Evolutionary conservation across 1,284 basidiomycete genomes (phyloP).

Genomic region (Sporisorium exsertum): DNA sequence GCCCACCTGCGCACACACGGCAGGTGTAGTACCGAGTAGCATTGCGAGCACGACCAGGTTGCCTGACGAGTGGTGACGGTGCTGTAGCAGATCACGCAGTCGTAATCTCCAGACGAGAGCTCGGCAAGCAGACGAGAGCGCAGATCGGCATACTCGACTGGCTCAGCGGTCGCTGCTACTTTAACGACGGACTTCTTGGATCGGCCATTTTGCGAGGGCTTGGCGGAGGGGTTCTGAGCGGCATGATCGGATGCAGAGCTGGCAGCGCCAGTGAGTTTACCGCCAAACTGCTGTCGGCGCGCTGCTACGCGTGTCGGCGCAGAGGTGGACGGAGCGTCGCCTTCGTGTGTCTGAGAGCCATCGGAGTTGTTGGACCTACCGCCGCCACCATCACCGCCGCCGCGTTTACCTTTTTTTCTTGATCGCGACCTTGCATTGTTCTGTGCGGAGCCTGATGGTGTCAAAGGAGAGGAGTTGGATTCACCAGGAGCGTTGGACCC

Average conservation of each 20-base stretch:
- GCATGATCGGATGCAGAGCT: not conserved
- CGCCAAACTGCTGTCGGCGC: conserved; percentile 52
- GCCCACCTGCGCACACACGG: conserved; percentile 67
- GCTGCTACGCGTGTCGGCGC: conserved; percentile 22
- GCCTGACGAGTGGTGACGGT: conserved; percentile 58
- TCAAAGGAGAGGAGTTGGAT: not conserved
- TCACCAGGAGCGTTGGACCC: not conserved
- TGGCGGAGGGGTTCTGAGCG: conserved; percentile 2
- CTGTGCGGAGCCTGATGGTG: not conserved
- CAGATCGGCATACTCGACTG: conserved; percentile 60
- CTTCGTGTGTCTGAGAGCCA: not conserved
- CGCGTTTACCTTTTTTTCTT: conserved; percentile 10
- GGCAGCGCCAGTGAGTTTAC: conserved; percentile 45
- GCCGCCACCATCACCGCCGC: conserved; percentile 7
- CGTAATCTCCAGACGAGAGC: conserved; percentile 63
- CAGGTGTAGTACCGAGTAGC: conserved; percentile 65
- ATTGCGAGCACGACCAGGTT: conserved; percentile 66
- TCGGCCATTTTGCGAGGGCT: conserved; percentile 20
- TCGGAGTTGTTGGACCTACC: conserved; percentile 17
- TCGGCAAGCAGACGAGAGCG: conserved; percentile 64
- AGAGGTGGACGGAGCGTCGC: not conserved
- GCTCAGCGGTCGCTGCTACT: conserved; percentile 25
- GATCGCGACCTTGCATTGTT: conserved; percentile 3
- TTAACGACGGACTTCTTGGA: conserved; percentile 38
- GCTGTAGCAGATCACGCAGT: conserved; percentile 67